A percentile compares a stretch with the other conserved stretches of the same genome.
phyloP scores from a whole-genome alignment of 192 early-diverging fungal species.

The Backusella macrospora region DNA sequence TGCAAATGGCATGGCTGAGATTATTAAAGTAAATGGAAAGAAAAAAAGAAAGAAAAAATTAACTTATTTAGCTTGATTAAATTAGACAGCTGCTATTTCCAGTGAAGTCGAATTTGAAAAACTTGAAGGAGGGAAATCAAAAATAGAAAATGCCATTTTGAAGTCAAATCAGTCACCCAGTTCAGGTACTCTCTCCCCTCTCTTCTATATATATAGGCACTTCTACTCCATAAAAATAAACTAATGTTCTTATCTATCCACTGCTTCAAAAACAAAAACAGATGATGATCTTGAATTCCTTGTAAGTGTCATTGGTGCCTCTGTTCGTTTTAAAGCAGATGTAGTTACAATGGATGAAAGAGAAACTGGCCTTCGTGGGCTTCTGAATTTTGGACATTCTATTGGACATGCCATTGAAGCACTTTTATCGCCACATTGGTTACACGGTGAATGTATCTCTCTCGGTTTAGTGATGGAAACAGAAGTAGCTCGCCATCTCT shows the following conservation, averaged over 20 bases:
- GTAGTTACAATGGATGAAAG: slow-evolving; percentile 94
- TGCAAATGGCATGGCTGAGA: slow-evolving; percentile 94
- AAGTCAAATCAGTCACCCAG: slow-evolving; percentile 29
- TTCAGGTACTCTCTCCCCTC: neutral
- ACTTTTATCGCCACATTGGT: slow-evolving; percentile 79
- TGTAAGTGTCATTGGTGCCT: slow-evolving; percentile 80
- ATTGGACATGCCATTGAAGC: slow-evolving; percentile 96
- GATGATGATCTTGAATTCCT: slow-evolving; percentile 45
- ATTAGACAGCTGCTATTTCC: slow-evolving; percentile 90
- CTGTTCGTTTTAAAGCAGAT: slow-evolving; percentile 87
- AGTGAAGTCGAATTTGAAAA: slow-evolving; percentile 79
- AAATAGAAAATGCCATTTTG: slow-evolving; percentile 72
- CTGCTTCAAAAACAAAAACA: neutral
- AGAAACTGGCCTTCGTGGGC: slow-evolving; percentile 87
- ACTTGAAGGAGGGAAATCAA: slow-evolving; percentile 78
- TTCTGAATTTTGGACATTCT: slow-evolving; percentile 96
- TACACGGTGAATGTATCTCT: slow-evolving; percentile 95
- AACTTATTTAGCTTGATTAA: neutral
- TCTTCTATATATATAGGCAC: neutral
- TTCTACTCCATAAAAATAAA: neutral
- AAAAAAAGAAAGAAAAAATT: too few relatives aligned
- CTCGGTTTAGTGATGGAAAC: slow-evolving; percentile 94
- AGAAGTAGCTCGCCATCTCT: slow-evolving; percentile 81
- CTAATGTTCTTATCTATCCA: slow-evolving; percentile 33
- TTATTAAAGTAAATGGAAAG: slow-evolving; percentile 60